Percentiles rank a stretch among this genome's conserved stretches.
phyloP scores from a whole-genome alignment of 2,329 filamentous ascomycete species.

The Penicillium sp. region DNA sequence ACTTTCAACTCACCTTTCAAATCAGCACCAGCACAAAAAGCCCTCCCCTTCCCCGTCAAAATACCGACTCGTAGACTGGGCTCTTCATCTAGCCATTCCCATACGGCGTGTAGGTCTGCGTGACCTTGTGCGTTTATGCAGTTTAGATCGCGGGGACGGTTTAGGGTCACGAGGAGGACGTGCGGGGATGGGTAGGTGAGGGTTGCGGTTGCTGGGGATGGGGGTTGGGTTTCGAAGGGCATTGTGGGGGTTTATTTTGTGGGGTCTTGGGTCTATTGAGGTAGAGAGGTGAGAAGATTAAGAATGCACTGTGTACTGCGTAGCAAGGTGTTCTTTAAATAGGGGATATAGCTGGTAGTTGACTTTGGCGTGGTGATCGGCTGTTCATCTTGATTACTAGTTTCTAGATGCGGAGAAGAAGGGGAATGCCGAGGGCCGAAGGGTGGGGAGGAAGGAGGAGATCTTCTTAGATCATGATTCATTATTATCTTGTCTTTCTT shows the following conservation, averaged over 20 bases:
- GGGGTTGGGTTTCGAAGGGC: conserved; percentile 31
- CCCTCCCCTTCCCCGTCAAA: conserved; percentile 42
- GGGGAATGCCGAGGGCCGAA: conserved; percentile 25
- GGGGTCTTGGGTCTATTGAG: background rate
- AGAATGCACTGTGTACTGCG: too few species aligned
- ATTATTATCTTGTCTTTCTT: background rate
- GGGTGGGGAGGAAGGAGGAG: too few species aligned
- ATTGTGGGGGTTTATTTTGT: conserved; percentile 16
- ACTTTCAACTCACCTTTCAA: conserved; percentile 45
- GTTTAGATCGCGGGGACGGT: conserved; percentile 44
- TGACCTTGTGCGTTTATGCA: conserved; percentile 44
- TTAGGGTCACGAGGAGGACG: conserved; percentile 49
- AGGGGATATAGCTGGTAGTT: too few species aligned
- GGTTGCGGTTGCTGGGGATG: conserved; percentile 30
- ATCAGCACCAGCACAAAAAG: conserved; percentile 47
- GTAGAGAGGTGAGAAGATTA: background rate
- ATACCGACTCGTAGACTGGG: conserved; percentile 40
- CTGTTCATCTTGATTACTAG: background rate
- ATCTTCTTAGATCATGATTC: too few species aligned
- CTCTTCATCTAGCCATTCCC: conserved; percentile 47
- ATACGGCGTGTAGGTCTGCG: conserved; percentile 42
- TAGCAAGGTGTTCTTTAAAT: background rate
- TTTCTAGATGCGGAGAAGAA: conserved; percentile 18
- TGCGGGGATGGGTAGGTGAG: conserved; percentile 45
- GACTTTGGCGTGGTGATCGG: background rate